Base-by-base conservation (phyloP, 2,329 filamentous ascomycete species). In the Orbilia brochopaga region DNA sequence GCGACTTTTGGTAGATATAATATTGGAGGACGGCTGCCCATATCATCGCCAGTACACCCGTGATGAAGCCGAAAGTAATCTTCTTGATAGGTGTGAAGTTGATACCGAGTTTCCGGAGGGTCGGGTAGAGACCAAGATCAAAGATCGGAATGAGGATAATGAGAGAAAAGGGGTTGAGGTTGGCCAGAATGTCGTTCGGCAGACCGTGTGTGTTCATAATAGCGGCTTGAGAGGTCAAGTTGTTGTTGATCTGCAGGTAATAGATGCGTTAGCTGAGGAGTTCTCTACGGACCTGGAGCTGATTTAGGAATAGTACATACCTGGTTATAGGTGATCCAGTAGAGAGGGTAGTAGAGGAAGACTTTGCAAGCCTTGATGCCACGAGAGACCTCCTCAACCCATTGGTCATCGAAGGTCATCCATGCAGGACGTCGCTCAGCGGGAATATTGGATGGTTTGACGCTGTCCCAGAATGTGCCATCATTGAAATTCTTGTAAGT, bases 171-270 rank as follows among this genome's bases (percentile, higher is more conserved):
- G 90, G 88, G 79, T 92, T 88, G 44, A 92, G 82, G 80, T 91
- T 91, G 78, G 87, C 85, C 76, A 92, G 85, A 65, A 92, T 81
- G 77, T 92, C 90, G 81, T 92, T 92, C 76, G 90, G 90, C 1
- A 90, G 84, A 32, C 89, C 88, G 77, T 88, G 82, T 1, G 88
- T 84, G 59, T 84, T 76, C 88, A 86, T 85, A 73, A 82, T 82
- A n/a, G 80, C 81, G 58, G 83, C 84, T 76, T 78, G 77, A 44
- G 83, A 85, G 35, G 84, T 84, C 19, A 87, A 78, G 79, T 87
- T 87, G 78, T 82, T 83, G 56, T 83, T 85, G 79, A 88, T 83
- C 78, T 87, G 84, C 79, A 84, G 85, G 78, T 86, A 86, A 27
- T 82, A 81, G 62, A 2, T 21, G 84, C n/a, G 80, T 81, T 84